Evolutionary conservation across 2,329 filamentous ascomycete species (phyloP).

Genomic region (Aaosphaeria arxii): DNA sequence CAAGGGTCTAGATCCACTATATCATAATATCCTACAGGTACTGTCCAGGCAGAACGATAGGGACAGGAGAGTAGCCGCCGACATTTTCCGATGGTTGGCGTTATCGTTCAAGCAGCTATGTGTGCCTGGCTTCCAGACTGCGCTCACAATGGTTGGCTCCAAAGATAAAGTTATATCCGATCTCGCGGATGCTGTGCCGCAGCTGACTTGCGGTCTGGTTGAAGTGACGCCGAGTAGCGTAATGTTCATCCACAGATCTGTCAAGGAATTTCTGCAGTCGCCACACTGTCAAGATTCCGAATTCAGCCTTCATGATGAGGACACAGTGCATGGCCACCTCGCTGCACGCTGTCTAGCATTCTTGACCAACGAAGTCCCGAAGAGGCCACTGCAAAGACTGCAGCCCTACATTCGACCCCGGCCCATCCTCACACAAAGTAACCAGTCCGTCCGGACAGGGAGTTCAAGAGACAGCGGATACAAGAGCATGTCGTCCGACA

Average conservation of each 20-base stretch:
- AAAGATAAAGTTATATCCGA: constrained; percentile 5
- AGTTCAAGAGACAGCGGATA: constrained; percentile 30
- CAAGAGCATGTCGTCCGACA: constrained; percentile 24
- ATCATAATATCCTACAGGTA: constrained; percentile 15
- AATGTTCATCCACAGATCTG: constrained; percentile 20
- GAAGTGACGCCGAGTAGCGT: constrained; percentile 14
- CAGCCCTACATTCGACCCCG: constrained; percentile 10
- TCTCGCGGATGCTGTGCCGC: constrained; percentile 14
- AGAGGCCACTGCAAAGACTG: constrained; percentile 17
- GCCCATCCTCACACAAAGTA: constrained; percentile 11
- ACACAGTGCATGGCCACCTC: constrained; percentile 23
- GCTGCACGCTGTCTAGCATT: constrained; percentile 25
- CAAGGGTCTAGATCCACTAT: constrained; percentile 19
- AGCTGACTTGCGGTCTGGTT: constrained; percentile 23
- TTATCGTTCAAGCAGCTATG: constrained; percentile 19
- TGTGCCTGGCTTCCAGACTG: constrained; percentile 15
- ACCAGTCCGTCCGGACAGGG: constrained; percentile 20
- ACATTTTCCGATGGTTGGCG: constrained; percentile 25
- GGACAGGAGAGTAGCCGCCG: constrained; percentile 19
- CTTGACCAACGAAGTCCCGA: constrained; percentile 24
- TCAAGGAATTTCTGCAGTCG: constrained; percentile 22
- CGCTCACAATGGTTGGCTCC: constrained; percentile 13
- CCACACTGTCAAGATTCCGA: constrained; percentile 12
- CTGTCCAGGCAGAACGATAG: constrained; percentile 12
- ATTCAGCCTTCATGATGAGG: constrained; percentile 23